These are phyloP conservation scores for Colletotrichum camelliae DNA, from an alignment of 2,329 filamentous ascomycete species.

Conservation along the genomic window DNA sequence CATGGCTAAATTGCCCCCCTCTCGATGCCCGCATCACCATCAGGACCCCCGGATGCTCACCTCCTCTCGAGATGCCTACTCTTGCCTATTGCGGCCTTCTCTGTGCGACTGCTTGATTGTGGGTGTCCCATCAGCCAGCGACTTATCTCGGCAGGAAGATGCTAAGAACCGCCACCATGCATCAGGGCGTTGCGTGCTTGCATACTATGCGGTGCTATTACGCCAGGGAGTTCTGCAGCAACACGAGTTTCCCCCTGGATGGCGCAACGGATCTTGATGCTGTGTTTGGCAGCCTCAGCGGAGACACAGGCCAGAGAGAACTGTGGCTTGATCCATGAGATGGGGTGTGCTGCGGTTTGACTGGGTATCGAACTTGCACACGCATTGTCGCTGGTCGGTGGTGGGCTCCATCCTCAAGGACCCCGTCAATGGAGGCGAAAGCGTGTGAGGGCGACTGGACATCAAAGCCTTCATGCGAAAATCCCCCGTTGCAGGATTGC, in stretches of 20 bases:
- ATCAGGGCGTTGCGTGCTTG: slow-evolving; percentile 1
- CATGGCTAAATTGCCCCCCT: background rate
- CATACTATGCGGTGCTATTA: background rate
- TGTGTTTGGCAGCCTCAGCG: background rate
- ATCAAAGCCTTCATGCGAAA: background rate
- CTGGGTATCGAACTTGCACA: background rate
- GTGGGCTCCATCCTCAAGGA: background rate
- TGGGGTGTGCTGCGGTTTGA: background rate
- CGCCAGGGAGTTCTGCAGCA: background rate
- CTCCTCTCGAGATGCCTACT: background rate
- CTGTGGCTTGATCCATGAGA: background rate
- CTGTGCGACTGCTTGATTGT: background rate
- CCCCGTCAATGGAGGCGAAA: background rate
- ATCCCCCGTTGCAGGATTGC: background rate
- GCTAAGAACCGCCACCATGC: slow-evolving; percentile 15
- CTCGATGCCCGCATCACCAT: background rate
- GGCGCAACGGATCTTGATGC: background rate
- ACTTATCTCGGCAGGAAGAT: background rate
- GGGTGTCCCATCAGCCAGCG: background rate
- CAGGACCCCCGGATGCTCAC: background rate
- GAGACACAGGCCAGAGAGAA: background rate
- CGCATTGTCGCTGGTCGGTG: background rate
- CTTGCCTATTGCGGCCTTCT: slow-evolving; percentile 13
- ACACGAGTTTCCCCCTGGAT: slow-evolving; percentile 10
- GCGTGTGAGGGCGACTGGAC: background rate